Base-by-base conservation (phyloP, 345 rosid genomes). In the Eucalyptus polyanthemos region DNA sequence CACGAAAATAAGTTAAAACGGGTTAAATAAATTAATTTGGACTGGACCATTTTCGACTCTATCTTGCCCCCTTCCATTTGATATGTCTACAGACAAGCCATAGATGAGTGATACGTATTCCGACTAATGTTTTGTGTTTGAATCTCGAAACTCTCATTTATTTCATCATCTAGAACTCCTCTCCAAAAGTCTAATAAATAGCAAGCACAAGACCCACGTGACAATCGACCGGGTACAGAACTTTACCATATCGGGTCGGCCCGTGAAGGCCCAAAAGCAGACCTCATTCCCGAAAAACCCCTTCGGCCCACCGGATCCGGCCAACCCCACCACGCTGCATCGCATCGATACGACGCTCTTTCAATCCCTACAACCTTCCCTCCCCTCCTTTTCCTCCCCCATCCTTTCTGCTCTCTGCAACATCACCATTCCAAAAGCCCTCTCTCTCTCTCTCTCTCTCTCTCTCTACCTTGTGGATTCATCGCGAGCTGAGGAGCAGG, bases 71-170 rank as follows among this genome's bases (percentile, higher is more conserved):
- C 5, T 8, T 24, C 13, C 62, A 53, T 56, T 56, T 56, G 13
- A 56, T 9, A 9, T 1, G 6, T 56, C 0, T 22, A 56, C 3
- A 0, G 6, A 69, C 11, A 21, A 34, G 2, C 24, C 5, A 31
- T 3, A 16, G 37, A 9, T 10, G 19, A 40, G 22, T 31, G 24
- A 9, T 17, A 4, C 19, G 37, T n/a, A 29, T 7, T 65, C 17
- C 1, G 80, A 31, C 80, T 17, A 16, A 31, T 31, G 11, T 69
- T 69, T 0, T 8, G 1, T 2, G 2, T 69, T 69, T 31, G 22
- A 34, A 69, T 31, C 0, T 69, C 13, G 80, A 34, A 69, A 69
- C 42, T 34, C 80, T 31, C 44, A 3, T 69, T 69, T 69, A 15
- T 65, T 65, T 14, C 31, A n/a, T 7, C 34, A 14, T 29, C 72